These are phyloP conservation scores for Podaxis sp. DNA, from an alignment of 768 basidiomycete genomes.

Conservation along the genomic window DNA sequence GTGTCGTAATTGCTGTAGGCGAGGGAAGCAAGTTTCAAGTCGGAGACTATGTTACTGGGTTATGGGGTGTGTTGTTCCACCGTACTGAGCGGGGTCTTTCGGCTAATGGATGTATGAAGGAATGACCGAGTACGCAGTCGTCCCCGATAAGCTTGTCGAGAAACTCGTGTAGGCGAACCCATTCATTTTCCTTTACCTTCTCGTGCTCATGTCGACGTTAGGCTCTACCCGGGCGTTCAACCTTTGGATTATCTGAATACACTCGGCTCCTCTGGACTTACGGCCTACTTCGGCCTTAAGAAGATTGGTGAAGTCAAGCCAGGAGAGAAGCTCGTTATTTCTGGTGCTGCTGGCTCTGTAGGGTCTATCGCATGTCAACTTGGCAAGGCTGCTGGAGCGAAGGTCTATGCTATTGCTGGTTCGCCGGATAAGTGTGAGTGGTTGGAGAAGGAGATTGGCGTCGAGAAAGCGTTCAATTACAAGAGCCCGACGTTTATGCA, in stretches of 20 bases:
- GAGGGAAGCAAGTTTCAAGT: slow-evolving; percentile 46
- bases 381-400: slow-evolving; percentile 73
- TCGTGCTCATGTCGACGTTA: slow-evolving; percentile 18
- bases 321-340: slow-evolving; percentile 81
- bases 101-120: slow-evolving; percentile 33
- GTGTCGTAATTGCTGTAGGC: slow-evolving; percentile 58
- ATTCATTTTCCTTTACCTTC: too few species aligned
- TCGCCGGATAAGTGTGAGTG: slow-evolving; percentile 78
- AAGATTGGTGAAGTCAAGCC: slow-evolving; percentile 77
- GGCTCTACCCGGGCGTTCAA: slow-evolving; percentile 54
- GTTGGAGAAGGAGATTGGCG: slow-evolving; percentile 80
- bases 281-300: slow-evolving; percentile 86
- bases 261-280: slow-evolving; percentile 74
- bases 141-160: slow-evolving; percentile 46
- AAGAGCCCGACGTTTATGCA: slow-evolving; percentile 68
- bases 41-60: slow-evolving; percentile 68
- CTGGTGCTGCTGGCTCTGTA: slow-evolving; percentile 89
- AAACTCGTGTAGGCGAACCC: slow-evolving; percentile 49
- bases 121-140: slow-evolving; percentile 72
- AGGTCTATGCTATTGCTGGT: slow-evolving; percentile 87
- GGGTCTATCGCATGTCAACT: slow-evolving; percentile 83
- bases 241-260: slow-evolving; percentile 78
- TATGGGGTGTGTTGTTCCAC: slow-evolving; percentile 45
- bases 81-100: neutral
- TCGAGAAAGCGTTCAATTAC: slow-evolving; percentile 84